Evolutionary conservation across 2,329 filamentous ascomycete genomes (phyloP).

Genomic region (Sporothrix curviconia): DNA sequence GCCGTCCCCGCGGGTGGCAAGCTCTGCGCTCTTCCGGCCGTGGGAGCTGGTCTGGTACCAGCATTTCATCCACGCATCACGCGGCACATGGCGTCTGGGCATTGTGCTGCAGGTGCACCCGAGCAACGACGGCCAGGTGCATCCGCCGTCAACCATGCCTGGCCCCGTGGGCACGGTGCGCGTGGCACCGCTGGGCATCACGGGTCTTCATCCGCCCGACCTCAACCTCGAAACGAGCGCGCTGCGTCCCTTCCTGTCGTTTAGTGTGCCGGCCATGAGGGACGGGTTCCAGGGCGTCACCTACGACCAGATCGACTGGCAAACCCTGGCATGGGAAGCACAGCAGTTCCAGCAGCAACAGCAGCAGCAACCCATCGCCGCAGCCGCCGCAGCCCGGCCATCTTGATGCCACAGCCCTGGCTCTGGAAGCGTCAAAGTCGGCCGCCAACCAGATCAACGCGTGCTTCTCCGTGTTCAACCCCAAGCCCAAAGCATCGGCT

Average conservation of each 20-base stretch:
- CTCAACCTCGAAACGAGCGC: constrained; percentile 21
- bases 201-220: constrained; percentile 14
- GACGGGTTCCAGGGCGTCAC: constrained; percentile 22
- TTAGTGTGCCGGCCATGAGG: constrained; percentile 29
- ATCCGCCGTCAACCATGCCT: constrained; percentile 12
- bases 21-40: constrained; percentile 25
- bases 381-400: not conserved
- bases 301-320: constrained; percentile 28
- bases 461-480: constrained; percentile 30
- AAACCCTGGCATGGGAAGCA: constrained; percentile 18
- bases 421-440: constrained; percentile 34
- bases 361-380: constrained; percentile 2
- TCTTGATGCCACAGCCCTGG: constrained; percentile 17
- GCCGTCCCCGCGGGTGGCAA: constrained; percentile 1
- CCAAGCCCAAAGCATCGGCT: constrained; percentile 18
- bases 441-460: constrained; percentile 31
- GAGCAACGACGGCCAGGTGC: not conserved
- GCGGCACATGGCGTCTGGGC: constrained; percentile 30
- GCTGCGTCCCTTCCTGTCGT: constrained; percentile 34
- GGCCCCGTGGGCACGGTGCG: constrained; percentile 20
- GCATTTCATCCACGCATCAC: constrained; percentile 26
- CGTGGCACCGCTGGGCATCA: constrained; percentile 28
- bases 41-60: constrained; percentile 33
- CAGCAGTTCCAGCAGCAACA: constrained; percentile 17
- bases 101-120: constrained; percentile 22